Evolutionary conservation across 805 yeast genomes (phyloP).

Genomic region (Jamesozyma gamospora): DNA sequence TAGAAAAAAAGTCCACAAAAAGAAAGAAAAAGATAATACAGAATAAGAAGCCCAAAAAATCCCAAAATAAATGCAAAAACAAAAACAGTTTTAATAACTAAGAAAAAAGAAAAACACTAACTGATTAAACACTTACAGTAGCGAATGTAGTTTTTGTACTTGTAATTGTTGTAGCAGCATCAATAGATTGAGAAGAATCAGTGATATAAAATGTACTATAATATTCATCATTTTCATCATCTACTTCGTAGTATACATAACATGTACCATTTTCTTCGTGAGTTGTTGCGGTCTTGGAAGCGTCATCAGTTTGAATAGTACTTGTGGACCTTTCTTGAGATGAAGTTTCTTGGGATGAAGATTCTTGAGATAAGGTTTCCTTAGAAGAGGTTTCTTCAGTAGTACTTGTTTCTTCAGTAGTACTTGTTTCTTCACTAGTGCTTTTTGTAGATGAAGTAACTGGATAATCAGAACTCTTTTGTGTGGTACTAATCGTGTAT

Average conservation of each 20-base stretch:
- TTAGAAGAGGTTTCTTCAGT: conserved; percentile 1
- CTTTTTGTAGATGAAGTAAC: conserved; percentile 5
- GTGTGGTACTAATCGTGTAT: no score
- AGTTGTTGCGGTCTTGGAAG: neutral
- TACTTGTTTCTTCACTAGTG: conserved; percentile 4
- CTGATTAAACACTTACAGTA: conserved; percentile 8
- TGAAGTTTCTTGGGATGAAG: neutral
- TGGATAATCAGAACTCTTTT: conserved; percentile 5
- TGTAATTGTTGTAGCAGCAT: conserved; percentile 29
- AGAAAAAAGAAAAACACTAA: neutral
- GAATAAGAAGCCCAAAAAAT: neutral
- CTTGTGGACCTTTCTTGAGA: neutral
- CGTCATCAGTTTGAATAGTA: conserved; percentile 1
- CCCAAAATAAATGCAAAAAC: conserved; percentile 1
- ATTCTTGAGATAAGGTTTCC: neutral
- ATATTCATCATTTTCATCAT: conserved; percentile 17
- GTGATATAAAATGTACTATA: conserved; percentile 26
- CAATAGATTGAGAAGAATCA: conserved; percentile 21
- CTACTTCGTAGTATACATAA: conserved; percentile 18
- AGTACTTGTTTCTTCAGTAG: conserved; percentile 2
- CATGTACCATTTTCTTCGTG: conserved; percentile 19
- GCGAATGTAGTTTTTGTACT: conserved; percentile 21
- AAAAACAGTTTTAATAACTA: no score
- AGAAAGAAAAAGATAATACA: neutral
- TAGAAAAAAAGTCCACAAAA: no score